Evolutionary conservation across 352 stramenopile species (phyloP).

Genomic region (Phytophthora foliorum): DNA sequence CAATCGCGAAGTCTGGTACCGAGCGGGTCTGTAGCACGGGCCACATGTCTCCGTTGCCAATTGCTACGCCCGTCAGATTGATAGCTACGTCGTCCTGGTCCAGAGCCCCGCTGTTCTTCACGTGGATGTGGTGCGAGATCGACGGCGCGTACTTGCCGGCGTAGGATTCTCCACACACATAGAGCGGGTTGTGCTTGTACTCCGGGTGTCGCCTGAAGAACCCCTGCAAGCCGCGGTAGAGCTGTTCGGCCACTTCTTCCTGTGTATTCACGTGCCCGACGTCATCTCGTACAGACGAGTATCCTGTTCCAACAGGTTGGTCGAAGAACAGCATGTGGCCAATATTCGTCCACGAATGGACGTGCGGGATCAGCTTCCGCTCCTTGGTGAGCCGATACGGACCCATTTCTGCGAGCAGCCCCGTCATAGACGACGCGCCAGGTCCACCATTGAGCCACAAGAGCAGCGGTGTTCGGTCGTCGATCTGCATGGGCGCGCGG

Average conservation of each 20-base stretch:
- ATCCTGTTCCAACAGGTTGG: constrained; percentile 84
- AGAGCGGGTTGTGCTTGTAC: constrained; percentile 72
- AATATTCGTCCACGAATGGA: constrained; percentile 77
- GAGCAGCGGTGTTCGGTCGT: constrained; percentile 68
- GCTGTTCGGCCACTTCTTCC: constrained; percentile 80
- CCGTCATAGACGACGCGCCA: constrained; percentile 83
- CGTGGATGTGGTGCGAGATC: constrained; percentile 95
- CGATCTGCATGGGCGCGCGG: constrained; percentile 48
- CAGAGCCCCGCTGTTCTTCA: constrained; percentile 69
- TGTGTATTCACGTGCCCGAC: constrained; percentile 78
- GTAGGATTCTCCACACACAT: constrained; percentile 94
- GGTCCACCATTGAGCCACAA: constrained; percentile 88
- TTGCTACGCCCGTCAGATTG: constrained; percentile 89
- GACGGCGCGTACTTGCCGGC: constrained; percentile 97
- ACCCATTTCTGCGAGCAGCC: constrained; percentile 80
- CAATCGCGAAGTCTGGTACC: constrained; percentile 83
- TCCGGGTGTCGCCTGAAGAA: constrained; percentile 93
- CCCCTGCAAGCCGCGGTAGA: constrained; percentile 93
- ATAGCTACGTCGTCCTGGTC: constrained; percentile 54
- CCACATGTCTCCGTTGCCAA: constrained; percentile 93
- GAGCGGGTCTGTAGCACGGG: constrained; percentile 84
- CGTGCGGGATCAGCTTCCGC: constrained; percentile 74
- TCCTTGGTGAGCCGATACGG: constrained; percentile 78
- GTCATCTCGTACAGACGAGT: constrained; percentile 78
- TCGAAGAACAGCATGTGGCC: constrained; percentile 90